phyloP scores from a whole-genome alignment of 1,139 yeast genomes.

The Yamadazyma atmosphaerica region DNA sequence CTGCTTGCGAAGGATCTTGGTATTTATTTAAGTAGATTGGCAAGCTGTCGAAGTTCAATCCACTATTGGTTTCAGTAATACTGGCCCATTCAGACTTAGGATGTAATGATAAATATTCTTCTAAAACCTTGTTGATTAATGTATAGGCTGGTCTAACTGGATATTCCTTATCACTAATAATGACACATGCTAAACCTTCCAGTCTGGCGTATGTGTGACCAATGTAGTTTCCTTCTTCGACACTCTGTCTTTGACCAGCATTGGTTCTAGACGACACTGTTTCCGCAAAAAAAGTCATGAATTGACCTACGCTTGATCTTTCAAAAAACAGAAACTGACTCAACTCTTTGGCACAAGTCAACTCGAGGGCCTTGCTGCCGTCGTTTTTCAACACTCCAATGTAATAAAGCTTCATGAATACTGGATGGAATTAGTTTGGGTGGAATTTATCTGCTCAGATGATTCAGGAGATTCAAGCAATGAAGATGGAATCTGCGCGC shows the following conservation, averaged over 20 bases:
- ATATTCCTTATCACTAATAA: conserved; percentile 91
- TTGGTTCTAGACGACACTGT: conserved; percentile 88
- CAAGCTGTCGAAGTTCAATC: conserved; percentile 59
- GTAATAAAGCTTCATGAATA: conserved; percentile 94
- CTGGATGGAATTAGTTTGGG: too few species aligned
- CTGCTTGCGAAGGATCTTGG: conserved; percentile 97
- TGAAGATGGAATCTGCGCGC: too few species aligned
- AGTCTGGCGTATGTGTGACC: conserved; percentile 91
- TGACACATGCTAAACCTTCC: conserved; percentile 92
- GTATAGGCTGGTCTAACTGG: conserved; percentile 98
- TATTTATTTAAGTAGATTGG: conserved; percentile 75
- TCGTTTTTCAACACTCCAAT: conserved; percentile 77
- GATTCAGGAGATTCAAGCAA: background rate
- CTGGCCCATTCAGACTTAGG: conserved; percentile 72
- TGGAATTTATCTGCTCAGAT: background rate
- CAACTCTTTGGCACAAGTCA: conserved; percentile 79
- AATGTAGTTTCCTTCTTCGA: conserved; percentile 87
- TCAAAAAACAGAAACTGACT: conserved; percentile 87
- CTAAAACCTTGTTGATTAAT: conserved; percentile 83
- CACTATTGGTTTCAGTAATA: conserved; percentile 48
- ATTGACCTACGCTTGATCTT: conserved; percentile 74
- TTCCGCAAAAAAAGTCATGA: conserved; percentile 90
- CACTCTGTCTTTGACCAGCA: conserved; percentile 90
- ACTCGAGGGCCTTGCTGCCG: conserved; percentile 68
- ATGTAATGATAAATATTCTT: conserved; percentile 84